Percentiles rank a stretch among this genome's conserved stretches.
These are phyloP conservation scores for Candida nemodendra DNA, from an alignment of 805 yeast species.

Conservation along the genomic window DNA sequence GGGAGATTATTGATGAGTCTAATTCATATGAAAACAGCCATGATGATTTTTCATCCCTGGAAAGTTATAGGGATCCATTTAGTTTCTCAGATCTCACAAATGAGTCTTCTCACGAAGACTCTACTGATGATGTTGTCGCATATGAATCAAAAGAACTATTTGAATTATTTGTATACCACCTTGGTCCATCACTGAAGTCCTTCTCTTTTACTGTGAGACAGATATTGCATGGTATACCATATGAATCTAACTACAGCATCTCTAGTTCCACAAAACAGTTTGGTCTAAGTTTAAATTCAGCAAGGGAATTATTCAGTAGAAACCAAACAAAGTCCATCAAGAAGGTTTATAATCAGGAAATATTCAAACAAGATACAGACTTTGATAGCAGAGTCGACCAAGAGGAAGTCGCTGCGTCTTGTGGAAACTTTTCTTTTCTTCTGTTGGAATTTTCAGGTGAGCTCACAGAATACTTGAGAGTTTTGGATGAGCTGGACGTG, in stretches of 20 bases:
- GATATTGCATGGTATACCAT: slow-evolving; percentile 59
- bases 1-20: slow-evolving; percentile 45
- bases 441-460: slow-evolving; percentile 63
- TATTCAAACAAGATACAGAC: slow-evolving; percentile 42
- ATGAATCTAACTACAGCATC: slow-evolving; percentile 40
- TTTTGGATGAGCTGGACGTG: slow-evolving; percentile 35
- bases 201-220: slow-evolving; percentile 62
- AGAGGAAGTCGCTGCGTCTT: slow-evolving; percentile 81
- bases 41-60: slow-evolving; percentile 10
- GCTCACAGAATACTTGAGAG: slow-evolving; percentile 45
- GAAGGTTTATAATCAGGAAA: slow-evolving; percentile 54
- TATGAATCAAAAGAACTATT: slow-evolving; percentile 47
- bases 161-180: slow-evolving; percentile 60
- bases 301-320: slow-evolving; percentile 52
- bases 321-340: slow-evolving; percentile 60
- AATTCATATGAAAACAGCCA: neutral
- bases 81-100: neutral
- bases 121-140: slow-evolving; percentile 27
- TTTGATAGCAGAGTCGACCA: slow-evolving; percentile 52
- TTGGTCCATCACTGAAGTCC: slow-evolving; percentile 73
- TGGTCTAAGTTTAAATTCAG: slow-evolving; percentile 45
- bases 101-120: slow-evolving; percentile 13
- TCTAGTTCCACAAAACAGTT: slow-evolving; percentile 42
- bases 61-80: slow-evolving; percentile 9
- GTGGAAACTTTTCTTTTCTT: slow-evolving; percentile 74